phyloP scores from a whole-genome alignment of 768 basidiomycete species.

The Naematelia encephala region DNA sequence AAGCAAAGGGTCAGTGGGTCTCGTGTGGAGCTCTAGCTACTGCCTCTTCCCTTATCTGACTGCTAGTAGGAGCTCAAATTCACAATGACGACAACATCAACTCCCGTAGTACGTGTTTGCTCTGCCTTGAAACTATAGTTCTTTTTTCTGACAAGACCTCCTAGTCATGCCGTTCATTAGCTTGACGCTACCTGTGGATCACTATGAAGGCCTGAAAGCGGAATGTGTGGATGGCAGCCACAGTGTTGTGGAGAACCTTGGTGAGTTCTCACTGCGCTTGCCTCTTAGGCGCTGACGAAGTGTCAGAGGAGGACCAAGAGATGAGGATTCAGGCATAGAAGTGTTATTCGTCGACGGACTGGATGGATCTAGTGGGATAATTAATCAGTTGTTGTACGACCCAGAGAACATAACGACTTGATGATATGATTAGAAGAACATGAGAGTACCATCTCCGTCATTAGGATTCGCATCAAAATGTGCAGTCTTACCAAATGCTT shows the following conservation, averaged over 20 bases:
- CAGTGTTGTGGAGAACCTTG: slow-evolving; percentile 69
- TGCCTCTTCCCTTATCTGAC: slow-evolving; percentile 4
- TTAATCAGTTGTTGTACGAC: too few species aligned
- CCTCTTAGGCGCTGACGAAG: neutral
- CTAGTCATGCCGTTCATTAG: slow-evolving; percentile 41
- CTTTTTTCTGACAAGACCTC: neutral
- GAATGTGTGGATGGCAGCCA: slow-evolving; percentile 59
- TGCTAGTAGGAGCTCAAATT: slow-evolving; percentile 19
- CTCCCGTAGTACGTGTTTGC: slow-evolving; percentile 31
- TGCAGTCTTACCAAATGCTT: too few species aligned
- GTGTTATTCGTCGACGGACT: too few species aligned
- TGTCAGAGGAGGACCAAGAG: slow-evolving; percentile 32
- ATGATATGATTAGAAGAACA: too few species aligned
- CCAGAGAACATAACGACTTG: too few species aligned
- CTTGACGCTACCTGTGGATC: slow-evolving; percentile 24
- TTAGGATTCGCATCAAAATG: too few species aligned
- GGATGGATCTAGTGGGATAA: too few species aligned
- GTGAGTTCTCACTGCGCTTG: slow-evolving; percentile 54
- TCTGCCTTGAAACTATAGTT: slow-evolving; percentile 3
- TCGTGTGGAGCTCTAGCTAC: slow-evolving; percentile 1
- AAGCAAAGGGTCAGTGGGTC: slow-evolving; percentile 22
- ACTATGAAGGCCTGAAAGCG: slow-evolving; percentile 26
- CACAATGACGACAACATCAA: slow-evolving; percentile 30
- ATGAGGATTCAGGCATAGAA: slow-evolving; percentile 26
- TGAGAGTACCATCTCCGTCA: too few species aligned